A percentile compares a stretch with the other conserved stretches of the same genome.
phyloP scores from a whole-genome alignment of 306 rosid genomes.

The Crataegus laevigata region DNA sequence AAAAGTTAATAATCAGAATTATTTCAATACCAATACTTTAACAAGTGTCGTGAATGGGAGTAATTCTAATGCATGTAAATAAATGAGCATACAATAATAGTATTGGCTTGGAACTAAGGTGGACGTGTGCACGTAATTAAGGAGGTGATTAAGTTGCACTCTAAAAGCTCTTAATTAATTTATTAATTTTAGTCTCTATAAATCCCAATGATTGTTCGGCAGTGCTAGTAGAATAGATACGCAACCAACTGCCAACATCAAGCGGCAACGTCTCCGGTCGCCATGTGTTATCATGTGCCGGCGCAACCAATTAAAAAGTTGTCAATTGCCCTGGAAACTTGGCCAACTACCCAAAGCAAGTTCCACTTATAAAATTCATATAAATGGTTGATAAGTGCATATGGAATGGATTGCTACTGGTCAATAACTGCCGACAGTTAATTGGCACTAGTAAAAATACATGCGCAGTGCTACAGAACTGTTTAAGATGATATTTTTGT shows the following conservation, averaged over 20 bases:
- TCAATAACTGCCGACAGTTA: not conserved
- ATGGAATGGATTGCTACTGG: not conserved
- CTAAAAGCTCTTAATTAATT: not conserved
- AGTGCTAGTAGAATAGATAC: not conserved
- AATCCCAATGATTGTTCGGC: not conserved
- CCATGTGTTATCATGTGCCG: not conserved
- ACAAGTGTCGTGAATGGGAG: not conserved
- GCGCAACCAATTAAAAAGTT: not conserved
- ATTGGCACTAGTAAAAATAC: no score
- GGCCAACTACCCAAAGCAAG: not conserved
- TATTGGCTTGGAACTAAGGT: not conserved
- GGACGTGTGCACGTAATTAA: not conserved
- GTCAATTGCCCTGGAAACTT: not conserved
- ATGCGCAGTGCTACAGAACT: fast-evolving
- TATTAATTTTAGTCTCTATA: not conserved
- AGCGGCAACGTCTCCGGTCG: not conserved
- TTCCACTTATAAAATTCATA: not conserved
- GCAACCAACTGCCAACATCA: not conserved
- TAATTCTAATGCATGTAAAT: not conserved
- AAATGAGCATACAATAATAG: not conserved
- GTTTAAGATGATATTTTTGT: no score
- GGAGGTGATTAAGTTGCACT: no score
- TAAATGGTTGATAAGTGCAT: not conserved
- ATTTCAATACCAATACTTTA: no score
- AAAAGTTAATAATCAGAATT: no score